A percentile compares a stretch with the other conserved stretches of the same genome.
These are phyloP conservation scores for Pyrenochaeta sp. DNA, from an alignment of 2,329 filamentous ascomycete species.

Conservation along the genomic window DNA sequence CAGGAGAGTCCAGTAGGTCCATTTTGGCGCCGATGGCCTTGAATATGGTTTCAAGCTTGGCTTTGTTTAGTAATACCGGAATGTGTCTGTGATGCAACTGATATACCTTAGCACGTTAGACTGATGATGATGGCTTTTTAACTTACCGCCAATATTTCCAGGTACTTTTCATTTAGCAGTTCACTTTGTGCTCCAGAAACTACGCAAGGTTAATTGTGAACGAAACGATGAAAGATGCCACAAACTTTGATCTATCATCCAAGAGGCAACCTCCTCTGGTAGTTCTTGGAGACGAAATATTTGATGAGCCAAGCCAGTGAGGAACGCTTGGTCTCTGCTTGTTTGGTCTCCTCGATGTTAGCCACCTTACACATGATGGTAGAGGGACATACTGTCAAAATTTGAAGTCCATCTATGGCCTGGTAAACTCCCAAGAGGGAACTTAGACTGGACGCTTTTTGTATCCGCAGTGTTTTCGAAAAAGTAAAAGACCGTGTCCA, in stretches of 20 bases:
- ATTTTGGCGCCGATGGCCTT: constrained; percentile 61
- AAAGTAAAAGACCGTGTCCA: constrained; percentile 64
- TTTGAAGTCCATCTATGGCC: constrained; percentile 41
- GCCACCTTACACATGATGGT: background rate
- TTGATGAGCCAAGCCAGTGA: constrained; percentile 51
- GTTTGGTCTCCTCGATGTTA: constrained; percentile 24
- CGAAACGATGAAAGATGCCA: background rate
- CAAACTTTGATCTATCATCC: constrained; percentile 52
- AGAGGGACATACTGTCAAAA: constrained; percentile 35
- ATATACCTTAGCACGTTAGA: background rate
- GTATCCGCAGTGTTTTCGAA: constrained; percentile 42
- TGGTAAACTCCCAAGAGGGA: constrained; percentile 31
- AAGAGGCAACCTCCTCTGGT: constrained; percentile 48
- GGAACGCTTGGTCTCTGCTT: constrained; percentile 50
- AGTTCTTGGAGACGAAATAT: constrained; percentile 48
- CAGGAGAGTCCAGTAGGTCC: constrained; percentile 4
- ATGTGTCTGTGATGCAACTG: constrained; percentile 33
- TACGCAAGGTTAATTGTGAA: constrained; percentile 24
- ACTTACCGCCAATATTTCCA: constrained; percentile 38
- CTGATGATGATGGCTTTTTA: background rate
- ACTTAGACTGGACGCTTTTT: background rate
- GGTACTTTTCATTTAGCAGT: constrained; percentile 46
- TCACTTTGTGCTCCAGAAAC: constrained; percentile 42
- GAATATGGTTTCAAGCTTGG: constrained; percentile 62
- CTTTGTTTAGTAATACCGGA: constrained; percentile 48